Evolutionary conservation across 345 rosid genomes (phyloP).

Genomic region (Hibiscus trionum): DNA sequence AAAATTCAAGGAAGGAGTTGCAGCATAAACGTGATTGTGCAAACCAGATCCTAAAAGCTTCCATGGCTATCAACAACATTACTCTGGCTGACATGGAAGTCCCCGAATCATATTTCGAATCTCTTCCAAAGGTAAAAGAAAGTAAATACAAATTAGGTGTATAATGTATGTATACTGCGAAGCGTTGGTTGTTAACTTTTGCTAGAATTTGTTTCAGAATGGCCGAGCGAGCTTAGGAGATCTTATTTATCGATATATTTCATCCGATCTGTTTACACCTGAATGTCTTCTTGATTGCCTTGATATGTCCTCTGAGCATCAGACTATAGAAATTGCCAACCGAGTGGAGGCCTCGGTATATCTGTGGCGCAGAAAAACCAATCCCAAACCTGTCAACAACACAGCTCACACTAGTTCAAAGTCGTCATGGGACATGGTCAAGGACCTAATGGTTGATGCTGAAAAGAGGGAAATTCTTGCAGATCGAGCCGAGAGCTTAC

Average conservation of each 20-base stretch:
- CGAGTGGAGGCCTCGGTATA: slow-evolving; percentile 78
- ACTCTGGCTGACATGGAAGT: slow-evolving; percentile 82
- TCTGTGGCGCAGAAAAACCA: slow-evolving; percentile 56
- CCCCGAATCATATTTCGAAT: slow-evolving; percentile 71
- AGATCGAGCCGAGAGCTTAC: slow-evolving; percentile 79
- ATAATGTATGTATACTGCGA: background rate
- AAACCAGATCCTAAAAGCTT: slow-evolving; percentile 96
- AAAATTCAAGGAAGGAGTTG: slow-evolving; percentile 66
- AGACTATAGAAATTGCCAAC: slow-evolving; percentile 89
- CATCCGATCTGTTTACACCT: slow-evolving; percentile 80
- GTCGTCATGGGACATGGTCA: slow-evolving; percentile 90
- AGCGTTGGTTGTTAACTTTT: background rate
- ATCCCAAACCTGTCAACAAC: slow-evolving; percentile 40
- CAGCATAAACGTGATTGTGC: slow-evolving; percentile 91
- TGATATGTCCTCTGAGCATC: slow-evolving; percentile 89
- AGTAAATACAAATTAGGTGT: background rate
- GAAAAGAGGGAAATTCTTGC: slow-evolving; percentile 82
- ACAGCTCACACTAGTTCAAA: slow-evolving; percentile 38
- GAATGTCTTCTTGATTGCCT: slow-evolving; percentile 87
- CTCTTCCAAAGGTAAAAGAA: slow-evolving; percentile 75
- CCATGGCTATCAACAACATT: slow-evolving; percentile 88
- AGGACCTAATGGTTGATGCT: slow-evolving; percentile 78
- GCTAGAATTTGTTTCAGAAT: slow-evolving; percentile 48
- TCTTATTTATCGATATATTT: slow-evolving; percentile 65
- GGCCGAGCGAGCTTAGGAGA: slow-evolving; percentile 87